These are phyloP conservation scores for Sporisorium exsertum DNA, from an alignment of 1,284 basidiomycete genomes.

Conservation along the genomic window DNA sequence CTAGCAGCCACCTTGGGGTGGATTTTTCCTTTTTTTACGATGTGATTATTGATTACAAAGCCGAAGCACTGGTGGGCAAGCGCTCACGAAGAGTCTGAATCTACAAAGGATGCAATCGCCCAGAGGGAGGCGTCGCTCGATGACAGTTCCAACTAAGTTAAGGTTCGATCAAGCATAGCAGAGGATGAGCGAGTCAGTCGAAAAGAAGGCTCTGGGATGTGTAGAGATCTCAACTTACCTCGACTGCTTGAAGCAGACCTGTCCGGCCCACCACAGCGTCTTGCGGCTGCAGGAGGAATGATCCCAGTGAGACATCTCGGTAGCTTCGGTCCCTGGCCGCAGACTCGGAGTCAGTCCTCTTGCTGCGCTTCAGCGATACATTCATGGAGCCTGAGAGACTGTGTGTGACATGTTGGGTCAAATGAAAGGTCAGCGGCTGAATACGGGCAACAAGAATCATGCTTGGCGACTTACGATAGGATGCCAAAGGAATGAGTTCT, in stretches of 20 bases:
- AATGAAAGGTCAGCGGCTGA: not conserved
- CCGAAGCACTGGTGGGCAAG: no score
- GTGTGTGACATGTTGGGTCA: not conserved
- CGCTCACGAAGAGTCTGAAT: not conserved
- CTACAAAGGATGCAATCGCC: slow-evolving; percentile 15
- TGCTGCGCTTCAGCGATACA: slow-evolving; percentile 15
- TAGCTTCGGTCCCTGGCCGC: not conserved
- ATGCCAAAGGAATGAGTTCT: slow-evolving; percentile 20
- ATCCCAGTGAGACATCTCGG: slow-evolving; percentile 14
- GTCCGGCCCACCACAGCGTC: slow-evolving; percentile 14
- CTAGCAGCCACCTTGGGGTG: no score
- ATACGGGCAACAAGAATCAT: not conserved
- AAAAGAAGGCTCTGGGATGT: not conserved
- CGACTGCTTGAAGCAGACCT: slow-evolving; percentile 14
- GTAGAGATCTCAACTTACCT: slow-evolving; percentile 12
- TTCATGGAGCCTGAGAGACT: slow-evolving; percentile 9
- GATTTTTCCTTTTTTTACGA: no score
- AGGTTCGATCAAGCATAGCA: not conserved
- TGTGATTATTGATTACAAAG: no score
- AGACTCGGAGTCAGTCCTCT: not conserved
- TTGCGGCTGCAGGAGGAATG: slow-evolving; percentile 22
- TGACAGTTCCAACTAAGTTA: slow-evolving; percentile 17
- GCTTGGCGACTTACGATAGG: slow-evolving; percentile 7
- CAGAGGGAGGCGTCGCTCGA: slow-evolving; percentile 13
- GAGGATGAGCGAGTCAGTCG: not conserved